Base-by-base conservation (phyloP, 176 grass and related monocot species). In the Pontederia paniculata region DNA sequence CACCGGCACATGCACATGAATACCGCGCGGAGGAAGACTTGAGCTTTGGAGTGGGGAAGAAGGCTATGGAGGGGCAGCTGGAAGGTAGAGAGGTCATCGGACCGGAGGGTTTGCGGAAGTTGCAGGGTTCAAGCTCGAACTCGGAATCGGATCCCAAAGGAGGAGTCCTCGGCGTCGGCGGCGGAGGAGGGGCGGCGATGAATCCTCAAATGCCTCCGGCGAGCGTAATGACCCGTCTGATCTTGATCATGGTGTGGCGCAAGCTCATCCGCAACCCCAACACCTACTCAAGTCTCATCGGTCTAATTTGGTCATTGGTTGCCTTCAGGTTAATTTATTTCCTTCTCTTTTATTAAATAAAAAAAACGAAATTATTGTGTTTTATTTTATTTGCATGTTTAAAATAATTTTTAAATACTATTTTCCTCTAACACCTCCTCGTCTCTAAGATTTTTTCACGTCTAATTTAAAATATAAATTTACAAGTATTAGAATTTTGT, bases 181-280 rank as follows among this genome's bases (percentile, higher is more conserved):
- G 7, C 50, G 70, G 44, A 2, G 47, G 68, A 45, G 23, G 42
- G 41, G 9, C 16, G 41, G 45, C 54, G 60, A 28, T 63, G 54
- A 55, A 55, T 49, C 77, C 76, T 9, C 83, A 88, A 56, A 88
- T 85, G 84, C 89, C 89, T 17, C 78, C 89, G 50, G 69, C 89
- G 23, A 85, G 89, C 79, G 89, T 95, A 10, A 77, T 95, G 73
- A 85, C 76, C 0, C 69, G 89, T 11, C 84, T 95, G 10, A 89
- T 95, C 57, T 73, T 95, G 9, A 85, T 89, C 70, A 95, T 95
- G 89, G 89, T 95, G 46, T 98, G 93, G 86, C 93, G 93, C 65
- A 98, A 91, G 66, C 83, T 98, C 12, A 91, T 91, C 44, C 82
- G 93, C 51, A 98, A 98, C 50, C 93, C 93, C 5, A 98, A 91